These are phyloP conservation scores for Talaromyces trachyspermus DNA, from an alignment of 495 filamentous ascomycete genomes.

Conservation along the genomic window DNA sequence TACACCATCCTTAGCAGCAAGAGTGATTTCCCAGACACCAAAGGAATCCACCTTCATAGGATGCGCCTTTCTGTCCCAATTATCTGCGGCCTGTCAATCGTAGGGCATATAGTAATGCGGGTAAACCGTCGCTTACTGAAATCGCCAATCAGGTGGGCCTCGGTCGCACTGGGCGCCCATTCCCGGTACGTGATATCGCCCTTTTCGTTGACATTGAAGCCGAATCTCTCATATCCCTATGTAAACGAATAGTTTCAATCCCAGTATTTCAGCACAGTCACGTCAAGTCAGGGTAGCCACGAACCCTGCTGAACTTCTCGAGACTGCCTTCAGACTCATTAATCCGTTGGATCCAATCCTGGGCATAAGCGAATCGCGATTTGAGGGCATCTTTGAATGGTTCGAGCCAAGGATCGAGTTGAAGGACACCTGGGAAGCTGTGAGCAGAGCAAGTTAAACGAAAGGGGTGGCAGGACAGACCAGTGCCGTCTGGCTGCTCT, in stretches of 20 bases:
- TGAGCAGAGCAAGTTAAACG: neutral
- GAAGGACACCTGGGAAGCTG: conserved; percentile 59
- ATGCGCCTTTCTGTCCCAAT: conserved; percentile 75
- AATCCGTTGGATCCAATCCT: conserved; percentile 80
- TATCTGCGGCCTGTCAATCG: conserved; percentile 49
- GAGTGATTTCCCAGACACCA: conserved; percentile 79
- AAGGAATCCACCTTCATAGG: conserved; percentile 78
- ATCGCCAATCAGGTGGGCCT: conserved; percentile 87
- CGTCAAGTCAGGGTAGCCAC: neutral
- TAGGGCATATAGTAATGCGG: too few relatives aligned
- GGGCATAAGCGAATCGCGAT: conserved; percentile 69
- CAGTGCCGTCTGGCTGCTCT: conserved; percentile 10
- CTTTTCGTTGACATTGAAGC: conserved; percentile 69
- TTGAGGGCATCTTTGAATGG: conserved; percentile 76
- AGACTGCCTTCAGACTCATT: conserved; percentile 79
- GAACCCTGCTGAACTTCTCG: conserved; percentile 82
- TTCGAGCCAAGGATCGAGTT: conserved; percentile 83
- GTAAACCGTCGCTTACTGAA: too few relatives aligned
- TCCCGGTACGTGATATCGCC: conserved; percentile 87
- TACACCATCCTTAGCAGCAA: conserved; percentile 67
- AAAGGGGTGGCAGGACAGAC: conserved; percentile 1
- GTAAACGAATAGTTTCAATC: too few relatives aligned
- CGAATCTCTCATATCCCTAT: conserved; percentile 79
- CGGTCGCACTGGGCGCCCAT: conserved; percentile 86
- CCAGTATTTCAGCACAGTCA: neutral